Percentiles rank a stretch among this genome's conserved stretches.
Evolutionary conservation across 2,329 filamentous ascomycete species (phyloP).

Genomic region (Clarireedia paspali): DNA sequence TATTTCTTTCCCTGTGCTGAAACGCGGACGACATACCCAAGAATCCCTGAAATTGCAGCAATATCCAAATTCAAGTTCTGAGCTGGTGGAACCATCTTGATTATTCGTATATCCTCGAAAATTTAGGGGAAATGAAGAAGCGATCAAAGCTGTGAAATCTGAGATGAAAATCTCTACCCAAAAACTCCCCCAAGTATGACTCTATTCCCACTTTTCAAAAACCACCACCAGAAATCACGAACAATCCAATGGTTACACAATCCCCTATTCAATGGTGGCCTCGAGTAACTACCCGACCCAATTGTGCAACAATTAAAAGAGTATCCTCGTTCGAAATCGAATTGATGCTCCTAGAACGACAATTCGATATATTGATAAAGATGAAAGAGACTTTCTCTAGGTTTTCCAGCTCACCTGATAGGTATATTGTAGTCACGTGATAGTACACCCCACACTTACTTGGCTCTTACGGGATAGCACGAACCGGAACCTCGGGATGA

Average conservation of each 20-base stretch:
- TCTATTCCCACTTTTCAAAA: not conserved
- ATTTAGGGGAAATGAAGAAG: not conserved
- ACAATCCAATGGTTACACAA: too few relatives aligned
- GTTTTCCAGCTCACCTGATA: not conserved
- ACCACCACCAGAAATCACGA: too few relatives aligned
- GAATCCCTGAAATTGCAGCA: conserved; percentile 86
- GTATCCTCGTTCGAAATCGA: too few relatives aligned
- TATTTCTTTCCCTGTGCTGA: not conserved
- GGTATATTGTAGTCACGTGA: not conserved
- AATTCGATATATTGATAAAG: not conserved
- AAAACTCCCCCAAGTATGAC: not conserved
- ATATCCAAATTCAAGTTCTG: conserved; percentile 65
- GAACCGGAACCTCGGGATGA: too few relatives aligned
- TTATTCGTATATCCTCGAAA: not conserved
- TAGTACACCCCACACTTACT: not conserved
- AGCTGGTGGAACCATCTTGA: conserved; percentile 38
- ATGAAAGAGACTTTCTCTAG: not conserved
- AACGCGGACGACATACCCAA: conserved; percentile 48
- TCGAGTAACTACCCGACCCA: too few relatives aligned
- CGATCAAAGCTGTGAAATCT: not conserved
- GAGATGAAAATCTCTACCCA: not conserved
- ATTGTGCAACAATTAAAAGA: too few relatives aligned
- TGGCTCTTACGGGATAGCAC: too few relatives aligned
- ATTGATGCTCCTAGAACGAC: too few relatives aligned
- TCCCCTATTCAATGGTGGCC: too few relatives aligned